Base-by-base conservation (phyloP, 345 rosid species). In the Raphanus sativus region DNA sequence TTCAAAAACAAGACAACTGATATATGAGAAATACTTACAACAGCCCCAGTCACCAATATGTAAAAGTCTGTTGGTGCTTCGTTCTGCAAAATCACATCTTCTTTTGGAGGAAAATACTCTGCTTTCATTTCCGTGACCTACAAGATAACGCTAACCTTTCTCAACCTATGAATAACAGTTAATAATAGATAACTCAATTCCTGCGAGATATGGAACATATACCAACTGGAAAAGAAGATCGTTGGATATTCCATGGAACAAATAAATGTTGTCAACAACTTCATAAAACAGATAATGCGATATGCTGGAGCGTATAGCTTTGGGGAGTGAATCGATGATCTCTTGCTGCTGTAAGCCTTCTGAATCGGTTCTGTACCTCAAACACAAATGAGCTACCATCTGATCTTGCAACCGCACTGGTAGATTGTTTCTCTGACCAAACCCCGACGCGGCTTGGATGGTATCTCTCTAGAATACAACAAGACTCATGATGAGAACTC, bases 151-250 rank as follows among this genome's bases (percentile, higher is more conserved):
- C 52, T 8, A 8, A 34, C 40, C 11, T 34, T 34, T 8, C 7
- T 34, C 1, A 34, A 34, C 40, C 3, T 34, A 34, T 7, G 40
- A 34, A 0, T 34, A 34, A 34, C 40, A 34, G 7, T 34, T 34
- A 34, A 21, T 34, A 34, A 21, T 8, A 40, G 70, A 69, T 11
- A 15, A 30, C 32, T 21, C 29, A 11, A 12, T 48, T 48, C 26
- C 25, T 34, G 59, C 52, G 0, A 12, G 16, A 5, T 7, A 0
- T 1, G 52, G 8, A 13, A 16, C 40, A 62, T 77, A 61, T 88
- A 93, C 98, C 98, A 93, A 81, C 73, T 94, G 98, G 83, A 94
- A 91, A 74, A 94, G 93, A 61, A 94, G 85, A 87, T 94, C 98
- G 45, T 91, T 87, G 11, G 98, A 91, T 33, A 93, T 87, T 21